Conservation (phyloP, 2,329 filamentous ascomycete genomes). For the Coniochaeta pulveracea region DNA sequence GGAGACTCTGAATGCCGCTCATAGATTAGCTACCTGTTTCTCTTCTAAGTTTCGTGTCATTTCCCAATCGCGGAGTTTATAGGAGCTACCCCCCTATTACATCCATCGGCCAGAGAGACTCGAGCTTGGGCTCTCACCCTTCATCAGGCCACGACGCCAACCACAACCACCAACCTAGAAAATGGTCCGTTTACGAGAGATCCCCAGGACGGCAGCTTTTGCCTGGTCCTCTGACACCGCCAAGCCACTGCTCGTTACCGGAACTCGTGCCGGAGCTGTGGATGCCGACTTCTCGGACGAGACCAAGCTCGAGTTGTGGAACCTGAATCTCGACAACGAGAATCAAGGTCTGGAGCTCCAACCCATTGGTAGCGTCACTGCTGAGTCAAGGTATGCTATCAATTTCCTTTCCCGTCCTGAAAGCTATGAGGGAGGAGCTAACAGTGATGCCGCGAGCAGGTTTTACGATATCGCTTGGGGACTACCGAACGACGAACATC, state of each 20-base stretch:
- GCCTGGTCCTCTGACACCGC: constrained; percentile 82
- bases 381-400: constrained; percentile 67
- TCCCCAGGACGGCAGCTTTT: constrained; percentile 92
- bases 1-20: no score
- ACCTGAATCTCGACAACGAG: constrained; percentile 70
- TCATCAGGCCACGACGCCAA: no score
- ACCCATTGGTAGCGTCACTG: constrained; percentile 71
- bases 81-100: no score
- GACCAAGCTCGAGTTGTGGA: constrained; percentile 93
- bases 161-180: no score
- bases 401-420: constrained; percentile 12
- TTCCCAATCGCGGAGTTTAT: no score
- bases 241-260: constrained; percentile 78
- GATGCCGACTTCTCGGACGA: constrained; percentile 97
- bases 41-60: no score
- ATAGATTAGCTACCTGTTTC: no score
- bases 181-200: constrained; percentile 96
- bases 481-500: constrained; percentile 64
- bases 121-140: no score
- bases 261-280: constrained; percentile 88
- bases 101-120: no score
- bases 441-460: constrained; percentile 31
- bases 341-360: constrained; percentile 73
- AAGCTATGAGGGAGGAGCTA: constrained; percentile 4
- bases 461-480: constrained; percentile 98